These are phyloP conservation scores for Onygena corvina DNA, from an alignment of 2,329 filamentous ascomycete species.

Conservation along the genomic window DNA sequence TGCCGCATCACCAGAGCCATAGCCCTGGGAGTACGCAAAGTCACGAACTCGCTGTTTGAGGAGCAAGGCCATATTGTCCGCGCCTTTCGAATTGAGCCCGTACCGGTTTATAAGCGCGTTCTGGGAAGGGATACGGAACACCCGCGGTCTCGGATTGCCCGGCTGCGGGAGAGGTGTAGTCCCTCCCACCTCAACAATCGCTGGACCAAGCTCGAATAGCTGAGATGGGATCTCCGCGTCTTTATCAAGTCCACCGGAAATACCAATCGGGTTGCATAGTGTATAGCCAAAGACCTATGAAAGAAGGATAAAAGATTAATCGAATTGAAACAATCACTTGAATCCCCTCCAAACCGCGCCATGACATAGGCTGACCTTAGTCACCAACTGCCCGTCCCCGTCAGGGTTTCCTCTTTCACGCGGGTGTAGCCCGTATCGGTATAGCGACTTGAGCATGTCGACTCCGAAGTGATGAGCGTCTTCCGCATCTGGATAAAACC, in stretches of 20 bases:
- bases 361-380: constrained; percentile 32
- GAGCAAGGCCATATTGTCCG: constrained; percentile 69
- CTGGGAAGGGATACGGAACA: constrained; percentile 73
- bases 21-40: constrained; percentile 59
- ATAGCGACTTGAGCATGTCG: constrained; percentile 56
- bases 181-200: constrained; percentile 83
- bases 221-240: constrained; percentile 76
- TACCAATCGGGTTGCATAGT: constrained; percentile 77
- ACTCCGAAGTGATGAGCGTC: constrained; percentile 82
- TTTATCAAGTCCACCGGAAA: constrained; percentile 93
- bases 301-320: not conserved
- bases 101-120: constrained; percentile 91
- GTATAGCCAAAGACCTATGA: constrained; percentile 59
- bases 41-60: constrained; percentile 65
- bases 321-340: not conserved
- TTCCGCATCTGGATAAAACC: constrained; percentile 46
- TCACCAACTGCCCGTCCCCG: constrained; percentile 41
- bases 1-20: constrained; percentile 49
- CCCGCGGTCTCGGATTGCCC: constrained; percentile 76
- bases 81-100: constrained; percentile 83
- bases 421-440: constrained; percentile 63
- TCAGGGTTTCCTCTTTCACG: constrained; percentile 61
- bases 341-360: not conserved
- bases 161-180: constrained; percentile 76
- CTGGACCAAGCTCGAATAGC: constrained; percentile 72